phyloP scores from a whole-genome alignment of 768 basidiomycete species.

The Suillus subalutaceus region DNA sequence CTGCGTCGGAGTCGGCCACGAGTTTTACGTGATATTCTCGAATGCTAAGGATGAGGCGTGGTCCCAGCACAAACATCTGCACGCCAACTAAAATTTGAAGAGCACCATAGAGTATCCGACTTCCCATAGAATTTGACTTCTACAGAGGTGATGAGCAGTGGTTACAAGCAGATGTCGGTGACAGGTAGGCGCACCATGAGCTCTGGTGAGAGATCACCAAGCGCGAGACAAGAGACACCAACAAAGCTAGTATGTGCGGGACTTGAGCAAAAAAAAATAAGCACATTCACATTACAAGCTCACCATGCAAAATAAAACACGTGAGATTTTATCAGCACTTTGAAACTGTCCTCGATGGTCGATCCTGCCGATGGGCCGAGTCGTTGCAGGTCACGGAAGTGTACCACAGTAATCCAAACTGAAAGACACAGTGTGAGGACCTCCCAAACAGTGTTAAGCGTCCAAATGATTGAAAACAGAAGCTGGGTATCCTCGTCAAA shows the following conservation, averaged over 20 bases:
- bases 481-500: not conserved
- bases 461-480: not conserved
- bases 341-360: not conserved
- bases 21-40: not conserved
- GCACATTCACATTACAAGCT: not conserved
- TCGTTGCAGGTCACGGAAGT: not conserved
- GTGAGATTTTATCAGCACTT: not conserved
- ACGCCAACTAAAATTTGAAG: not conserved
- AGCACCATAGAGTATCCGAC: not conserved
- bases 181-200: not conserved
- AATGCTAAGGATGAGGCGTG: not conserved
- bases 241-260: not conserved
- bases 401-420: not conserved
- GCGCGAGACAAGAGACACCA: not conserved
- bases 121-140: not conserved
- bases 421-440: not conserved
- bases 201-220: not conserved
- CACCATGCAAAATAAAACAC: not conserved
- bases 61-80: not conserved
- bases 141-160: not conserved
- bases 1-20: not conserved
- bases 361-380: not conserved
- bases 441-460: not conserved
- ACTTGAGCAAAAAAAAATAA: not conserved
- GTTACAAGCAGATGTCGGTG: not conserved